phyloP scores from a whole-genome alignment of 1,284 basidiomycete genomes.

The Coriolopsis trogii region DNA sequence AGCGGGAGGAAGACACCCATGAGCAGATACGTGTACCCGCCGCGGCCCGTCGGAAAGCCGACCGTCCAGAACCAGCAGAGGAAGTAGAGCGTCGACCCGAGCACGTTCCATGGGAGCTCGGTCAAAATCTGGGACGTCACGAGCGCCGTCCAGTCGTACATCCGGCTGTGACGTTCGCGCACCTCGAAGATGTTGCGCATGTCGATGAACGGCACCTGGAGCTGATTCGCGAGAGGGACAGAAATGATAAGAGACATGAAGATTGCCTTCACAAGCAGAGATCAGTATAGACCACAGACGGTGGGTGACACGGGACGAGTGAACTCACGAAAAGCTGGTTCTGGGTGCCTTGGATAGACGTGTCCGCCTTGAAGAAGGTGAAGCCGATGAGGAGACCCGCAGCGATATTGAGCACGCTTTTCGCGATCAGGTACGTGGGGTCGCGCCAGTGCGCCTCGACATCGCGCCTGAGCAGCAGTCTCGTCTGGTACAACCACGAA shows the following conservation, averaged over 20 bases:
- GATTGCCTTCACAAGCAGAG: too few relatives aligned
- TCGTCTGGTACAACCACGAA: constrained; percentile 47
- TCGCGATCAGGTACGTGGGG: constrained; percentile 79
- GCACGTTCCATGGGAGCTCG: constrained; percentile 70
- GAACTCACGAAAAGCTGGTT: constrained; percentile 74
- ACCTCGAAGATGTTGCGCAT: constrained; percentile 64
- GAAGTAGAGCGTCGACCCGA: constrained; percentile 62
- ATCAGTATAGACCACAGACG: too few relatives aligned
- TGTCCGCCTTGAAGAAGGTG: constrained; percentile 71
- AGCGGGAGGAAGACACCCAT: constrained; percentile 55
- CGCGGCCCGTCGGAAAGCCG: constrained; percentile 54
- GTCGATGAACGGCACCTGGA: constrained; percentile 57
- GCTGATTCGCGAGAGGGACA: constrained; percentile 53
- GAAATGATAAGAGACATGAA: constrained; percentile 52
- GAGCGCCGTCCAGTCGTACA: constrained; percentile 84
- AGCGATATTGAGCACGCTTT: constrained; percentile 61
- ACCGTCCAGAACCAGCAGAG: constrained; percentile 76
- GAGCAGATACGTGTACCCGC: constrained; percentile 61
- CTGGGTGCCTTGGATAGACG: constrained; percentile 74
- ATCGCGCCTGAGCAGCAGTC: constrained; percentile 50
- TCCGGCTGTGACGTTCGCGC: constrained; percentile 71
- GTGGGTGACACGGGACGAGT: not conserved
- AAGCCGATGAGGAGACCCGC: constrained; percentile 69
- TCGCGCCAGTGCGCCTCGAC: constrained; percentile 61
- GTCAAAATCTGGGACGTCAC: constrained; percentile 63